A percentile compares a stretch with the other conserved stretches of the same genome.
phyloP scores from a whole-genome alignment of 129 eudicot species.

The Erigeron canadensis region DNA sequence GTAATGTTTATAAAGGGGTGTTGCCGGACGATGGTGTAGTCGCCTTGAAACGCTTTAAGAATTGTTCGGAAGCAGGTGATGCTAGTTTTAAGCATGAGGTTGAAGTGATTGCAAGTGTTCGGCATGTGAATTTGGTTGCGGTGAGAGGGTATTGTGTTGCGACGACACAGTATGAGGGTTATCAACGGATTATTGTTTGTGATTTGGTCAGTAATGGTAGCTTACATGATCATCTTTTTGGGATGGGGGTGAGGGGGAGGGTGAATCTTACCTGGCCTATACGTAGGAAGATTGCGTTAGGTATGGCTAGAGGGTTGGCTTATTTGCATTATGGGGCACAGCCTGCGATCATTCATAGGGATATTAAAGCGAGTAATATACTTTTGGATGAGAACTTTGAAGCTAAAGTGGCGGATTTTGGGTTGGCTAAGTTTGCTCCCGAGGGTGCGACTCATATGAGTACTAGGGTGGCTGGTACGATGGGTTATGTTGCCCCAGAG shows the following conservation, averaged over 20 bases:
- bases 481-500: slow-evolving; percentile 95
- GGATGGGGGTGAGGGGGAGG: slow-evolving; percentile 10
- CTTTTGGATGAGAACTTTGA: slow-evolving; percentile 80
- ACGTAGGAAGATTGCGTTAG: slow-evolving; percentile 68
- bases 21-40: slow-evolving; percentile 69
- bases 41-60: slow-evolving; percentile 88
- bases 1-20: slow-evolving; percentile 85
- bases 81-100: slow-evolving; percentile 77
- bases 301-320: slow-evolving; percentile 78
- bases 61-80: slow-evolving; percentile 84
- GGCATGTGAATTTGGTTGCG: slow-evolving; percentile 77
- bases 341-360: slow-evolving; percentile 77
- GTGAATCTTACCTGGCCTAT: slow-evolving; percentile 63
- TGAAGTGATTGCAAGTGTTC: slow-evolving; percentile 87
- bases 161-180: slow-evolving; percentile 67
- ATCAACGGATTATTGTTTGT: slow-evolving; percentile 79
- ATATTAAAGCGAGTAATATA: slow-evolving; percentile 86
- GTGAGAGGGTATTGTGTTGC: slow-evolving; percentile 87
- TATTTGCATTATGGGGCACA: slow-evolving; percentile 86
- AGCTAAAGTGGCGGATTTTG: slow-evolving; percentile 89
- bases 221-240: slow-evolving; percentile 75
- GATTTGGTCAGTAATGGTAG: slow-evolving; percentile 90
- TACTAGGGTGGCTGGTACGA: slow-evolving; percentile 90
- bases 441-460: slow-evolving; percentile 92
- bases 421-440: slow-evolving; percentile 83